These are phyloP conservation scores for Quercus mongolica DNA, from an alignment of 306 rosid species.

Conservation along the genomic window DNA sequence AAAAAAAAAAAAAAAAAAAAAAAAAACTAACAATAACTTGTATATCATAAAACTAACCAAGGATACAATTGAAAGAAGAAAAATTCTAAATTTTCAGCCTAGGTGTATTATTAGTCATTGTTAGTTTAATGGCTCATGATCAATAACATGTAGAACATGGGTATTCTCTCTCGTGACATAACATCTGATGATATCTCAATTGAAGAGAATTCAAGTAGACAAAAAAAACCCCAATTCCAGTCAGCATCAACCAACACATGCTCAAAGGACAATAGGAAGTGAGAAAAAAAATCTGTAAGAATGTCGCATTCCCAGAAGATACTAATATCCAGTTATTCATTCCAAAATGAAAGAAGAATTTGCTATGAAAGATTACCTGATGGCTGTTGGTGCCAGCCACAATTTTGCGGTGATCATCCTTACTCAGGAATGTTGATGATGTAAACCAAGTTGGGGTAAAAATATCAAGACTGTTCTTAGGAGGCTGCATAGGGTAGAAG, in stretches of 20 bases:
- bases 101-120: not conserved
- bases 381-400: conserved; percentile 86
- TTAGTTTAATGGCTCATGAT: not conserved
- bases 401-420: conserved; percentile 84
- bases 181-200: not conserved
- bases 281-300: not conserved
- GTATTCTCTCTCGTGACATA: not conserved
- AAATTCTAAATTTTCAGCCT: not conserved
- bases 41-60: not conserved
- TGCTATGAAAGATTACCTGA: conserved; percentile 54
- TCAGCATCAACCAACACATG: not conserved
- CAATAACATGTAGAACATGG: not conserved
- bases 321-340: not conserved
- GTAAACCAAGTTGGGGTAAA: conserved; percentile 95
- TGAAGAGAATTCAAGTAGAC: not conserved
- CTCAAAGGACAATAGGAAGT: not conserved
- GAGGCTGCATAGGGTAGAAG: conserved; percentile 60
- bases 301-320: not conserved
- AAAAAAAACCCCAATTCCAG: not conserved
- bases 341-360: conserved; percentile 8
- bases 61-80: not conserved
- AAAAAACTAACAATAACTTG: not conserved
- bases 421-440: conserved; percentile 66
- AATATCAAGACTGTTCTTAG: conserved; percentile 80
- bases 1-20: no score